Evolutionary conservation across 371 early-diverging fungal genomes (phyloP).

Genomic region (Syncephalastrum sp.): DNA sequence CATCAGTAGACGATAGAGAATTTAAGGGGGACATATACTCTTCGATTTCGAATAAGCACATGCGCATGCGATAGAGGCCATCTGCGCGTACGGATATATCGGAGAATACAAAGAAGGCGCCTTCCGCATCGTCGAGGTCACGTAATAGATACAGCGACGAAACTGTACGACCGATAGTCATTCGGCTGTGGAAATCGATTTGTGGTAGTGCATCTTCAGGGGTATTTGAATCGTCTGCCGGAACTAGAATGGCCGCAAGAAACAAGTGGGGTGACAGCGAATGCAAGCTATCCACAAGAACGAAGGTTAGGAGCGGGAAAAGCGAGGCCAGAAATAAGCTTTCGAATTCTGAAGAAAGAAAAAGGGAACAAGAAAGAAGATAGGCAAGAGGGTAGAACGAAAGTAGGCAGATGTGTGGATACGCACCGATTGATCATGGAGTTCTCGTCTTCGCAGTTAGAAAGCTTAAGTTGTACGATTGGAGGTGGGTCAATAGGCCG

Average conservation of each 20-base stretch:
- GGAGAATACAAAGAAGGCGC: slow-evolving; percentile 95
- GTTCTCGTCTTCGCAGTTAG: slow-evolving; percentile 8
- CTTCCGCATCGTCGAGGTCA: slow-evolving; percentile 65
- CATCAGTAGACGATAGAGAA: neutral
- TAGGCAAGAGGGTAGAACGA: neutral
- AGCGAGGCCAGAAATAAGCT: neutral
- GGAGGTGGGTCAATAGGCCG: slow-evolving; percentile 51
- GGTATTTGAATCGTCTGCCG: slow-evolving; percentile 12
- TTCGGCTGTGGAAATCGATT: slow-evolving; percentile 22
- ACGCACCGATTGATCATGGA: slow-evolving; percentile 7
- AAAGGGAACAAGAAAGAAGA: no score
- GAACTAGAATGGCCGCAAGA: slow-evolving; percentile 35
- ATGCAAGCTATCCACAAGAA: slow-evolving; percentile 8
- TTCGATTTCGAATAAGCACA: slow-evolving; percentile 83
- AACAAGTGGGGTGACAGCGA: slow-evolving; percentile 27
- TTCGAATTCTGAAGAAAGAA: neutral
- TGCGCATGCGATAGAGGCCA: slow-evolving; percentile 83
- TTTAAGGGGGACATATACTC: slow-evolving; percentile 38
- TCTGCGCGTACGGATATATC: slow-evolving; percentile 91
- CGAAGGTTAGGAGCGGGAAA: neutral
- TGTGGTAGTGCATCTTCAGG: slow-evolving; percentile 9
- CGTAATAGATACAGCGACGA: slow-evolving; percentile 60
- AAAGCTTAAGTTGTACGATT: slow-evolving; percentile 34
- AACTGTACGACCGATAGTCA: slow-evolving; percentile 58
- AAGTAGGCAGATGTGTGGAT: neutral